Conservation (phyloP, 306 rosid genomes). For the Lablab purpureus region DNA sequence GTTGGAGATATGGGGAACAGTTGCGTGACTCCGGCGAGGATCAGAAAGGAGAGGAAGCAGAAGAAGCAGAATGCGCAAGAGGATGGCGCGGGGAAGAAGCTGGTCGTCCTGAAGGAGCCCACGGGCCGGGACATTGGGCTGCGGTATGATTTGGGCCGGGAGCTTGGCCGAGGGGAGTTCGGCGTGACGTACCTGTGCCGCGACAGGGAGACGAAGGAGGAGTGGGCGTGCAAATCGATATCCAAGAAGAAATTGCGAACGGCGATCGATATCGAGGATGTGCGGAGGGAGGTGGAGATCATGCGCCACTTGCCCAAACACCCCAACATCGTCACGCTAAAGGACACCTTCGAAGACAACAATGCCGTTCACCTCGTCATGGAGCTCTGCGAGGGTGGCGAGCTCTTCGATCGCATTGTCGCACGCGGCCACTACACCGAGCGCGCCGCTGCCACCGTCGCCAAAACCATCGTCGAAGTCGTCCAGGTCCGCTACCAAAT, state of each 20-base stretch:
- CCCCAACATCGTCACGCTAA: constrained; percentile 70
- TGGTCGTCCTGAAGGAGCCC: constrained; percentile 66
- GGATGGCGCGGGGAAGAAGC: constrained; percentile 50
- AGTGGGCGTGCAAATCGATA: constrained; percentile 78
- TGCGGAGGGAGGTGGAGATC: constrained; percentile 90
- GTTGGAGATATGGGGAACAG: constrained; percentile 68
- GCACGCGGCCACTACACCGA: constrained; percentile 89
- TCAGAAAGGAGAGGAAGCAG: constrained; percentile 14
- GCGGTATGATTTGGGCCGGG: constrained; percentile 72
- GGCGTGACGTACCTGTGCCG: constrained; percentile 80
- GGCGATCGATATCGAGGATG: constrained; percentile 77
- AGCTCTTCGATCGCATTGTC: constrained; percentile 88
- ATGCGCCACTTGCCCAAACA: constrained; percentile 79
- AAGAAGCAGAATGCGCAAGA: constrained; percentile 57
- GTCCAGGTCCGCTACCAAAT: constrained; percentile 61
- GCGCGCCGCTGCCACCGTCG: constrained; percentile 86
- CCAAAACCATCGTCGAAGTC: constrained; percentile 83
- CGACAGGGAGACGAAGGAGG: constrained; percentile 61
- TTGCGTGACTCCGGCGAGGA: constrained; percentile 51
- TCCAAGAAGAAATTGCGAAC: constrained; percentile 86
- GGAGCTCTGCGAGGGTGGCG: constrained; percentile 96
- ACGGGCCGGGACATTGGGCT: constrained; percentile 80
- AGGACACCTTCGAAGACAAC: constrained; percentile 83
- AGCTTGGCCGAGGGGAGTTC: constrained; percentile 88
- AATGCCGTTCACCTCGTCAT: constrained; percentile 83